Evolutionary conservation across 2,329 filamentous ascomycete species (phyloP), one percentile per base, ranked within the genome.

Genomic region (Corynespora cassiicola): DNA sequence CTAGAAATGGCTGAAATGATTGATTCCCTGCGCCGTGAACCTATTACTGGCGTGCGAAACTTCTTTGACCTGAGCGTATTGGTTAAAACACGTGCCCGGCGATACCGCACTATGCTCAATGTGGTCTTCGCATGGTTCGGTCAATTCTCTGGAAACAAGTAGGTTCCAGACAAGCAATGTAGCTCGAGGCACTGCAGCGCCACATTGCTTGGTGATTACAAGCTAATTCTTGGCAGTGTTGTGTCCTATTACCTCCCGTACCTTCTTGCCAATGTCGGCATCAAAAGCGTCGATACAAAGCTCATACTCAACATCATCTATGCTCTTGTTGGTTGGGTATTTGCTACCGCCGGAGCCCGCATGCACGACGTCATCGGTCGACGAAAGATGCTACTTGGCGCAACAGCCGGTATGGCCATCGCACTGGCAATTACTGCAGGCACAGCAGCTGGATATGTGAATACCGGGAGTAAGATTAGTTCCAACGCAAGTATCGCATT

Each of bases 251-350:
- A 66, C 36, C 57, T 68, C 42, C 65, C 63, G 0, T 49, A 54
- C 26, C 62, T 68, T 40, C 42, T 65, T 11, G 49, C 56, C 14
- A 57, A 61, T 9, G 66, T 64, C 11, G 66, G 66, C 14, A 68
- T 69, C 41, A 58, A 41, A 5, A 37, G 49, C 35, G 51, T 58
- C 2, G 50, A 55, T 32, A 66, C 56, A 1, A 63, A 68, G 35
- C 52, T 68, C 15, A 46, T 69, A 8, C 55, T 69, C 37, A 69
- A 69, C 44, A 64, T 63, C 24, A 64, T 67, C 41, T 63, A 66
- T 38, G 57, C 62, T 1, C 54, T 65, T 18, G 56, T 61, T 27
- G 52, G 58, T 14, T 59, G 58, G 47, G 50, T 67, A 8, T 62
- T 61, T 17, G 54, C 60, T 1, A 52, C 65, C 2, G 59, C 58